Conservation (phyloP, 345 rosid species). For the Eucalyptus cladocalyx region DNA sequence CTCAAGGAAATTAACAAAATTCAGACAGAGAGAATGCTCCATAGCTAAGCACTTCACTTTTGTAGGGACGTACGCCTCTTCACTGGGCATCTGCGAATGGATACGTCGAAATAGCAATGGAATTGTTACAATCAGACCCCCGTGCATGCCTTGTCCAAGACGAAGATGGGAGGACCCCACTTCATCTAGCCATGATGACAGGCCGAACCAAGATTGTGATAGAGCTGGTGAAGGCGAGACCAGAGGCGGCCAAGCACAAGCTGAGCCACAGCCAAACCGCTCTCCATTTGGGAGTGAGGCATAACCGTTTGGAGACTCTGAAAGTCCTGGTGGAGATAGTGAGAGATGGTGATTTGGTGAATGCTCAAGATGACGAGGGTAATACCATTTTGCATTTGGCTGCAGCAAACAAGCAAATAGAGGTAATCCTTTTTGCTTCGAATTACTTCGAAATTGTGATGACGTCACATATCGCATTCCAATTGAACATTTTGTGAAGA, state of each 20-base stretch:
- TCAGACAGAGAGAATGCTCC: neutral
- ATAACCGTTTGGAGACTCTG: neutral
- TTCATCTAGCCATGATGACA: neutral
- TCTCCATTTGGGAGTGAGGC: neutral
- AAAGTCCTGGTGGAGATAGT: neutral
- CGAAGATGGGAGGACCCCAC: neutral
- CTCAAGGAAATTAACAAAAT: no score
- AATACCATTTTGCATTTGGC: neutral
- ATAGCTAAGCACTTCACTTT: accelerated
- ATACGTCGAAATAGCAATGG: neutral
- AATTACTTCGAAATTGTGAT: neutral
- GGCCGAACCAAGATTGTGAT: neutral
- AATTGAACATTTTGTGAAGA: neutral
- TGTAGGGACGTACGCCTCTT: neutral
- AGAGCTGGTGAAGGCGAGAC: neutral
- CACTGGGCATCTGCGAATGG: neutral
- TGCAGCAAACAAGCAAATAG: neutral
- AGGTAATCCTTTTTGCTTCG: neutral
- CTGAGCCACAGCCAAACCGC: neutral
- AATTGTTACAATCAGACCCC: neutral
- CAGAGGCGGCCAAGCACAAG: accelerated
- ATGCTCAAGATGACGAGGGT: neutral
- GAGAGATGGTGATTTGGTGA: neutral
- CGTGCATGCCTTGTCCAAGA: neutral
- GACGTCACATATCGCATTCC: neutral